These are phyloP conservation scores for Geranium rotundifolium DNA, from an alignment of 345 rosid species.

Conservation along the genomic window DNA sequence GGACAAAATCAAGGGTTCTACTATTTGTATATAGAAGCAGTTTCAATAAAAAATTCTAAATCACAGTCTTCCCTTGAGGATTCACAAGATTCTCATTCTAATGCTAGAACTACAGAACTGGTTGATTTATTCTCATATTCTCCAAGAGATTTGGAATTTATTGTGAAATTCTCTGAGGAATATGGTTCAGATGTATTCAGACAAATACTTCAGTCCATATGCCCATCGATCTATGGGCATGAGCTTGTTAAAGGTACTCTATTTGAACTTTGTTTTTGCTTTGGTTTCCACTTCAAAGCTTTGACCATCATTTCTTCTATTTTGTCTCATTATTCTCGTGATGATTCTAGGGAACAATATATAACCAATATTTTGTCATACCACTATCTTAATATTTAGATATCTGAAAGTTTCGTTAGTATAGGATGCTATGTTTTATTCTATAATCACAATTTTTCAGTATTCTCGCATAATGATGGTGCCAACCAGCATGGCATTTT, in stretches of 20 bases:
- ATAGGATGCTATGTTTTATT: neutral
- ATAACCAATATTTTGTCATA: neutral
- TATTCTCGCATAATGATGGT: neutral
- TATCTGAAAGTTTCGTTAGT: neutral
- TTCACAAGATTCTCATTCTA: conserved; percentile 34
- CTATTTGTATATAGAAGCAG: conserved; percentile 79
- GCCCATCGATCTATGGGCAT: conserved; percentile 96
- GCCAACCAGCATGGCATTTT: neutral
- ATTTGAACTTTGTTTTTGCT: neutral
- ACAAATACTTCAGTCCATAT: conserved; percentile 70
- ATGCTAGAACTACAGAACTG: conserved; percentile 38
- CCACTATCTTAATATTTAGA: too few relatives aligned
- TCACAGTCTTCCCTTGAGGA: conserved; percentile 51
- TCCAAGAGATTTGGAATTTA: conserved; percentile 78
- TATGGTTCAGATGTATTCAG: conserved; percentile 72
- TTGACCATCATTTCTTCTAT: neutral
- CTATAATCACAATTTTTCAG: neutral
- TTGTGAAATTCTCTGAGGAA: conserved; percentile 80
- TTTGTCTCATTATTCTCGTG: neutral
- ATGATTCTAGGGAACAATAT: neutral
- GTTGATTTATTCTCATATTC: conserved; percentile 71
- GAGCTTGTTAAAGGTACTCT: conserved; percentile 89
- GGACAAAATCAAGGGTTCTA: conserved; percentile 81
- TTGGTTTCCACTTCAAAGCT: neutral
- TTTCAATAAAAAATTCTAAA: conserved; percentile 71